phyloP scores from a whole-genome alignment of 305 asterid genomes.

The Fraxinus velutina region DNA sequence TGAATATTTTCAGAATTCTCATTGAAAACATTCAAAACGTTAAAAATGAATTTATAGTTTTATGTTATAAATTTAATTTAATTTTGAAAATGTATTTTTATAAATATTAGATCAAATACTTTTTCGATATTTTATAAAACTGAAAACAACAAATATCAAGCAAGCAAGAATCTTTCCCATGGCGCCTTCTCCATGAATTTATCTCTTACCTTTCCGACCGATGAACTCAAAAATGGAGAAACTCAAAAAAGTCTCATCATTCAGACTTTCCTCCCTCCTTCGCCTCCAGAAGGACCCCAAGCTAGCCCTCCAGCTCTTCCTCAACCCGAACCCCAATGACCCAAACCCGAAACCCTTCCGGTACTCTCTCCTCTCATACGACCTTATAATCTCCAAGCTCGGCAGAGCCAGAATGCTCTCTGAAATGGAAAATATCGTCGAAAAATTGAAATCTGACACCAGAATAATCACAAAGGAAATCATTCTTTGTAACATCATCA shows the following conservation, averaged over 20 bases:
- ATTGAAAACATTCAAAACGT: too few relatives aligned
- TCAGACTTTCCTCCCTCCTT: slow-evolving; percentile 68
- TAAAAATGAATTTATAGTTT: too few relatives aligned
- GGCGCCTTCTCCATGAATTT: neutral
- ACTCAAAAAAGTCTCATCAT: slow-evolving; percentile 50
- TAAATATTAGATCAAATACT: too few relatives aligned
- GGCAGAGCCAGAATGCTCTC: slow-evolving; percentile 67
- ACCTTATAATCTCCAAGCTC: slow-evolving; percentile 72
- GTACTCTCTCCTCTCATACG: slow-evolving; percentile 64
- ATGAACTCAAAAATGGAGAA: slow-evolving; percentile 39
- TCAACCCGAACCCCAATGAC: slow-evolving; percentile 50
- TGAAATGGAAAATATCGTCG: slow-evolving; percentile 54
- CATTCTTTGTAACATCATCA: slow-evolving; percentile 57
- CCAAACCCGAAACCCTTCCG: slow-evolving; percentile 51
- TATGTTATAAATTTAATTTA: too few relatives aligned
- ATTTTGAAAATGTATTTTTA: too few relatives aligned
- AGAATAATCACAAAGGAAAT: slow-evolving; percentile 52
- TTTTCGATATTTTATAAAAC: too few relatives aligned
- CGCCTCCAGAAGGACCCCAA: slow-evolving; percentile 65
- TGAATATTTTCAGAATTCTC: too few relatives aligned
- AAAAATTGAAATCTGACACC: slow-evolving; percentile 42
- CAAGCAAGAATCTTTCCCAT: too few relatives aligned
- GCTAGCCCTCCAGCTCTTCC: slow-evolving; percentile 63
- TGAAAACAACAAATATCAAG: too few relatives aligned
- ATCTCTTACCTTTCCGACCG: neutral